Conservation (phyloP, 306 rosid genomes). For the Echinosophora koreensis region DNA sequence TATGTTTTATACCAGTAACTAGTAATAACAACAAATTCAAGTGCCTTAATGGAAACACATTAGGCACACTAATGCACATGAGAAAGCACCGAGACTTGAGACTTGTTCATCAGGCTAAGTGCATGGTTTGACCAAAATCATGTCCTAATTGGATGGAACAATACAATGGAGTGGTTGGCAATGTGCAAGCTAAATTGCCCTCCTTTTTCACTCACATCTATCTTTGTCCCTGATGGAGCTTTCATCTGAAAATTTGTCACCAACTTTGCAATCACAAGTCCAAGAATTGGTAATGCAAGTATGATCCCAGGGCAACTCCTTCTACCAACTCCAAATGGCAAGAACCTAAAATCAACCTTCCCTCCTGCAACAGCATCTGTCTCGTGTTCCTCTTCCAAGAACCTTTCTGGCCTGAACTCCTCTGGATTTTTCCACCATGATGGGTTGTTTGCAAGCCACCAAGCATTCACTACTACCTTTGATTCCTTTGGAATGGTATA, state of each 20-base stretch:
- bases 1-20: no score
- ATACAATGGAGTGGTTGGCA: slow-evolving; percentile 71
- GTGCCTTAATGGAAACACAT: no score
- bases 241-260: slow-evolving; percentile 69
- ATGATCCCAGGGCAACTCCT: slow-evolving; percentile 91
- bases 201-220: slow-evolving; percentile 79
- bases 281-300: slow-evolving; percentile 83
- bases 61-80: background rate
- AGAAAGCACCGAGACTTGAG: background rate
- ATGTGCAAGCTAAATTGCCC: slow-evolving; percentile 85
- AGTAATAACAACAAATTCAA: no score
- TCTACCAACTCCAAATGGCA: slow-evolving; percentile 88
- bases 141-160: slow-evolving; percentile 46
- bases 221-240: slow-evolving; percentile 54
- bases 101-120: background rate
- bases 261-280: slow-evolving; percentile 68
- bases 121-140: slow-evolving; percentile 2
- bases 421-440: slow-evolving; percentile 78
- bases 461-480: slow-evolving; percentile 86
- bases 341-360: slow-evolving; percentile 72
- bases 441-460: slow-evolving; percentile 93
- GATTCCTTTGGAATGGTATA: slow-evolving; percentile 77
- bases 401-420: slow-evolving; percentile 85
- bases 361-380: slow-evolving; percentile 75
- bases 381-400: slow-evolving; percentile 69